These are phyloP conservation scores for Prunus yedoensis DNA, from an alignment of 331 rosid species.

Conservation along the genomic window DNA sequence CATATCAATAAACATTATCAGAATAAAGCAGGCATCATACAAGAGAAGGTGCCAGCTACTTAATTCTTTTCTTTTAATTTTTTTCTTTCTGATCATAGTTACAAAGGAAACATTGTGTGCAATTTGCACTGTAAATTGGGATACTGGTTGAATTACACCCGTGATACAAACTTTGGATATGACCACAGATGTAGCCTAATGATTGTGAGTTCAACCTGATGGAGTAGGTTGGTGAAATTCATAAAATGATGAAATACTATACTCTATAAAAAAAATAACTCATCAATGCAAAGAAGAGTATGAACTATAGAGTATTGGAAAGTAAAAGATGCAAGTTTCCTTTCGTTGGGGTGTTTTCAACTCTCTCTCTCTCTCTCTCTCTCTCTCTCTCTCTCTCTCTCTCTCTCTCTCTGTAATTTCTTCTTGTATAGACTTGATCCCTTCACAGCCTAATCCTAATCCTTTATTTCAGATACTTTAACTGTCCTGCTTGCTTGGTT, in stretches of 20 bases:
- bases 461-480: conserved; percentile 5
- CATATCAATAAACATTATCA: conserved; percentile 61
- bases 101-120: neutral
- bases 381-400: too few species aligned
- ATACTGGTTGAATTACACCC: neutral
- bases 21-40: conserved; percentile 45
- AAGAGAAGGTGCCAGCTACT: conserved; percentile 54
- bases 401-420: too few species aligned
- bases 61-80: conserved; percentile 5
- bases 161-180: neutral
- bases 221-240: neutral
- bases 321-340: neutral
- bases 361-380: neutral
- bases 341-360: neutral
- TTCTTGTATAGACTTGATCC: too few species aligned
- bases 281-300: neutral
- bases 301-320: neutral
- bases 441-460: neutral
- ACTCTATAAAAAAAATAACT: neutral
- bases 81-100: conserved; percentile 14
- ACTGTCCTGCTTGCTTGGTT: conserved; percentile 30
- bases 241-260: neutral
- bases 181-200: neutral
- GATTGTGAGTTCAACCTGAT: neutral
- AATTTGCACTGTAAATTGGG: neutral